Percentiles rank a stretch among this genome's conserved stretches.
Conservation (phyloP, 768 basidiomycete species). For the Pisolithus albus region DNA sequence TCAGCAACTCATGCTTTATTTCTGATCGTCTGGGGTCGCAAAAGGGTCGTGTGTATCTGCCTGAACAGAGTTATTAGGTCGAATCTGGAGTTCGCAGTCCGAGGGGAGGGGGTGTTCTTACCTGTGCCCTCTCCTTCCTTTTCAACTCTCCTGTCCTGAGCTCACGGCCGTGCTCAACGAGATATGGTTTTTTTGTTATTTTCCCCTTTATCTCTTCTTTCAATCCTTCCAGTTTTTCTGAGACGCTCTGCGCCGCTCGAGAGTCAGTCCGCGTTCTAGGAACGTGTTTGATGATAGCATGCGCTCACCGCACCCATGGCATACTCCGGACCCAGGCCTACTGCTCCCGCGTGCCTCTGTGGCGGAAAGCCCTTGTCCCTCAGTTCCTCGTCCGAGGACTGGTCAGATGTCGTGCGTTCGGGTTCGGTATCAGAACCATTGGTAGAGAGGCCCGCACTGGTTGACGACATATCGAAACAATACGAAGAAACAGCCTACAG, state of each 20-base stretch:
- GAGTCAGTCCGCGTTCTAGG: too few relatives aligned
- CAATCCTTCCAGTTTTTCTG: slow-evolving; percentile 32
- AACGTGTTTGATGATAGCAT: too few relatives aligned
- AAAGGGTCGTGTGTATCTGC: too few relatives aligned
- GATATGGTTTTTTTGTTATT: slow-evolving; percentile 29
- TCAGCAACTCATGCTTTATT: too few relatives aligned
- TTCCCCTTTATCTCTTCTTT: slow-evolving; percentile 37
- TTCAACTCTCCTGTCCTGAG: slow-evolving; percentile 35
- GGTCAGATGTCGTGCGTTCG: not conserved
- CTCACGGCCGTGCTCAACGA: slow-evolving; percentile 33
- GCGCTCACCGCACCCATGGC: slow-evolving; percentile 24
- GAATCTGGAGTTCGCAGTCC: too few relatives aligned
- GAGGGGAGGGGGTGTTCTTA: not conserved
- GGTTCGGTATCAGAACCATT: slow-evolving; percentile 10
- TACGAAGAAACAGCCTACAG: too few relatives aligned
- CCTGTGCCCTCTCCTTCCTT: slow-evolving; percentile 28
- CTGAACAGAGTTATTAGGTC: too few relatives aligned
- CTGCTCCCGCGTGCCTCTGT: slow-evolving; percentile 37
- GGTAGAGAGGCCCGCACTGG: slow-evolving; percentile 3
- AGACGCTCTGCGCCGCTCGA: slow-evolving; percentile 16
- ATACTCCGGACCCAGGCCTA: slow-evolving; percentile 35
- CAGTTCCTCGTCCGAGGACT: not conserved
- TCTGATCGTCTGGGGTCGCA: too few relatives aligned
- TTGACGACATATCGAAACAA: too few relatives aligned
- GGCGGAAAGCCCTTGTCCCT: slow-evolving; percentile 24